Conservation (phyloP, 2,329 filamentous ascomycete species). For the Apiospora phragmitis region DNA sequence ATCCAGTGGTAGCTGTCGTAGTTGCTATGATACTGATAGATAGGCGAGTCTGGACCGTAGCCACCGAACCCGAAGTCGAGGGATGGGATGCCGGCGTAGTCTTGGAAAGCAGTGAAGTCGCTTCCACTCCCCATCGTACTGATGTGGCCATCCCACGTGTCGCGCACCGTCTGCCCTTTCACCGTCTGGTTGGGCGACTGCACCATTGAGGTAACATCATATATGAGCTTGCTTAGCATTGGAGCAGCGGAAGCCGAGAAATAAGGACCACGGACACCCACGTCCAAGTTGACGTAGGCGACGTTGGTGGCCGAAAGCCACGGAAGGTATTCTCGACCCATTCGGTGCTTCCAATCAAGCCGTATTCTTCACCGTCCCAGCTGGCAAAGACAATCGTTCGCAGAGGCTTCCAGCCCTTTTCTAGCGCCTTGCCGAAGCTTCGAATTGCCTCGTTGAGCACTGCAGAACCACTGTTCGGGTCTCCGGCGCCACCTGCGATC, state of each 20-base stretch:
- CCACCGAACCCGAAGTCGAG: constrained; percentile 62
- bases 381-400: constrained; percentile 89
- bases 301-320: constrained; percentile 75
- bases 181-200: constrained; percentile 74
- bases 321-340: constrained; percentile 87
- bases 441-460: constrained; percentile 76
- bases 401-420: constrained; percentile 77
- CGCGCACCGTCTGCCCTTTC: constrained; percentile 66
- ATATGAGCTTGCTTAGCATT: constrained; percentile 71
- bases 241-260: constrained; percentile 71
- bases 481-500: constrained; percentile 79
- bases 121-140: constrained; percentile 70
- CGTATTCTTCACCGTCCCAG: constrained; percentile 85
- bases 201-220: constrained; percentile 64
- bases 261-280: constrained; percentile 65
- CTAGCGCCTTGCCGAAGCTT: constrained; percentile 68
- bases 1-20: constrained; percentile 93
- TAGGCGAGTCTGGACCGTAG: constrained; percentile 44
- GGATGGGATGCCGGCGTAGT: constrained; percentile 67
- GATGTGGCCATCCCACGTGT: constrained; percentile 65
- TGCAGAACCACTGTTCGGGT: constrained; percentile 82
- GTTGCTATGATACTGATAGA: constrained; percentile 88
- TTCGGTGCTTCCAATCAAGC: constrained; percentile 82
- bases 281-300: constrained; percentile 85
- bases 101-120: constrained; percentile 75